Conservation (phyloP, 1,284 basidiomycete species). For the Clitocybe nebularis region DNA sequence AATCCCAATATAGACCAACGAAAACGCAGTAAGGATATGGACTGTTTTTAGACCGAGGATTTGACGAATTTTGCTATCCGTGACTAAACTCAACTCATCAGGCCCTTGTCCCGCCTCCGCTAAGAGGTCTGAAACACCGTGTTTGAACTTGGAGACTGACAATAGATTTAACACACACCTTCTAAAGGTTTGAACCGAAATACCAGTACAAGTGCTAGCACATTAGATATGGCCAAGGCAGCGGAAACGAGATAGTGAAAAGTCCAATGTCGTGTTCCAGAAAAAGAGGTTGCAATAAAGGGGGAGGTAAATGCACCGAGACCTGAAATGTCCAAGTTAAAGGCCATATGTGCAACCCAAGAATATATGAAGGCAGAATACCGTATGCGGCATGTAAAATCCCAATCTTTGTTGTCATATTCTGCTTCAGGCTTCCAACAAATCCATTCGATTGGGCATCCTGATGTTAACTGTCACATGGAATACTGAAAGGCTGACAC, state of each 20-base stretch:
- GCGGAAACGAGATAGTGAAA: constrained; percentile 64
- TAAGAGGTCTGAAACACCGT: constrained; percentile 41
- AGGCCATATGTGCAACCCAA: neutral
- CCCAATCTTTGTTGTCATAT: constrained; percentile 35
- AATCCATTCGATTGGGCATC: constrained; percentile 46
- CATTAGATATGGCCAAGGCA: constrained; percentile 46
- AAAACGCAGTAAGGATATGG: constrained; percentile 55
- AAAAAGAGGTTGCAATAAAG: constrained; percentile 66
- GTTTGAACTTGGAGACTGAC: too few relatives aligned
- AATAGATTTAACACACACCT: too few relatives aligned
- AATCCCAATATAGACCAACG: constrained; percentile 61
- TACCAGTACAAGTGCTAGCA: constrained; percentile 37
- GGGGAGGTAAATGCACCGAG: constrained; percentile 66
- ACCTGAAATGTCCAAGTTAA: constrained; percentile 33
- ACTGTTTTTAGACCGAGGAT: constrained; percentile 48
- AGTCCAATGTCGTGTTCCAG: constrained; percentile 48
- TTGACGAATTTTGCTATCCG: constrained; percentile 46
- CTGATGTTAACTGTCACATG: too few relatives aligned
- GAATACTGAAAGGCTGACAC: too few relatives aligned
- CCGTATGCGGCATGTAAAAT: constrained; percentile 40
- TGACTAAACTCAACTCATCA: constrained; percentile 24
- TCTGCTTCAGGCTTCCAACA: constrained; percentile 33
- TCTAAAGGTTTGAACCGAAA: constrained; percentile 50
- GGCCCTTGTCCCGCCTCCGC: constrained; percentile 34
- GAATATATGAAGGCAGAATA: too few relatives aligned